phyloP scores from a whole-genome alignment of 2,329 filamentous ascomycete species.

The Colletotrichum tamarilloi region DNA sequence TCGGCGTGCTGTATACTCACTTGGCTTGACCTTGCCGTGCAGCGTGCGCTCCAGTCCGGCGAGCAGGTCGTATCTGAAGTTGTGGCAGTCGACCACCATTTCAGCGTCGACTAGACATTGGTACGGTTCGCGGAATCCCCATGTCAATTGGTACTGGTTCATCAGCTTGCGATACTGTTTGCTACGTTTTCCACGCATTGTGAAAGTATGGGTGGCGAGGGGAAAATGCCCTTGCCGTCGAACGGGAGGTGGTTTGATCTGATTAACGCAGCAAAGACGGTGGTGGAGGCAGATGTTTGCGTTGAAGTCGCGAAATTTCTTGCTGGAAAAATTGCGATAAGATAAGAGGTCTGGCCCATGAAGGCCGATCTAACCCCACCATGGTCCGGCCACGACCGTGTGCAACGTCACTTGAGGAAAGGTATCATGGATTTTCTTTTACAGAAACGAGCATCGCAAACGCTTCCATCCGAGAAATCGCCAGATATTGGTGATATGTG shows the following conservation, averaged over 20 bases:
- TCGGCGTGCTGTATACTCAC: slow-evolving; percentile 57
- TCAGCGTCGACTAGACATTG: slow-evolving; percentile 91
- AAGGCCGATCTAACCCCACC: slow-evolving; percentile 28
- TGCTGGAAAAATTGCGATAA: slow-evolving; percentile 34
- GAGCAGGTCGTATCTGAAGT: slow-evolving; percentile 91
- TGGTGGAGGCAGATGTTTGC: neutral
- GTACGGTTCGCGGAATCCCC: slow-evolving; percentile 93
- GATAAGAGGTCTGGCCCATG: slow-evolving; percentile 27
- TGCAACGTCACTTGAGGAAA: neutral
- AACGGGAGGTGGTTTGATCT: neutral
- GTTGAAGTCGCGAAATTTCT: slow-evolving; percentile 30
- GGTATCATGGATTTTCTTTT: neutral
- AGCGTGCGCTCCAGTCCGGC: slow-evolving; percentile 82
- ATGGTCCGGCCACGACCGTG: neutral
- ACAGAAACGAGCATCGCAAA: neutral
- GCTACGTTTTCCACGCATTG: slow-evolving; percentile 60
- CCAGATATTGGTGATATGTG: neutral
- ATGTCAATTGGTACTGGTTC: slow-evolving; percentile 87
- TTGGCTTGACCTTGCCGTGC: slow-evolving; percentile 86
- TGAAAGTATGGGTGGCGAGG: slow-evolving; percentile 34
- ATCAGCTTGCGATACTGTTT: slow-evolving; percentile 83
- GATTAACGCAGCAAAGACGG: neutral
- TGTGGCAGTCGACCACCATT: slow-evolving; percentile 83
- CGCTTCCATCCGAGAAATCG: too few species aligned
- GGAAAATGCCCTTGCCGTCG: slow-evolving; percentile 6